Evolutionary conservation across 116 monocot genomes (phyloP).

Genomic region (Dioscorea cayenensis): DNA sequence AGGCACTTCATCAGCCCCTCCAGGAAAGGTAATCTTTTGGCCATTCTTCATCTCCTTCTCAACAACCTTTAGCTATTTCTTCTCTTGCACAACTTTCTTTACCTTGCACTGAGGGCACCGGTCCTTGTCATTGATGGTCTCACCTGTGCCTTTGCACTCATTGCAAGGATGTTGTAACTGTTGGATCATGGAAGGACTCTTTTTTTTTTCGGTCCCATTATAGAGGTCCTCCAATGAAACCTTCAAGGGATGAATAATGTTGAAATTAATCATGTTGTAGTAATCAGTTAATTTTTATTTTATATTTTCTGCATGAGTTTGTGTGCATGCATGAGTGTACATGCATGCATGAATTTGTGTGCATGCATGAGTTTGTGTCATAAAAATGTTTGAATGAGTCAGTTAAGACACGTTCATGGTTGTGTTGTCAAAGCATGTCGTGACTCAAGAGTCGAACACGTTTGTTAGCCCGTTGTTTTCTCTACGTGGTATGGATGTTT

Average conservation of each 20-base stretch:
- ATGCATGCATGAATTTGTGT: too few species aligned
- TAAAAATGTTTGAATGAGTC: too few species aligned
- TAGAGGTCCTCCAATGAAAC: constrained; percentile 88
- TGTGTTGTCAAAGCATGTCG: too few species aligned
- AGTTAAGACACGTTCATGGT: too few species aligned
- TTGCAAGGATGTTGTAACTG: constrained; percentile 68
- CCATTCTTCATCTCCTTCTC: constrained; percentile 90
- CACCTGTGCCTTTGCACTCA: constrained; percentile 71
- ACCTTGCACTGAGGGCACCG: constrained; percentile 68
- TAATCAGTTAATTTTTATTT: too few species aligned
- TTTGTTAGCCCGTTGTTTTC: too few species aligned
- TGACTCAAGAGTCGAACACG: too few species aligned
- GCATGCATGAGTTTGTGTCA: too few species aligned
- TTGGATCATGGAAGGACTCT: constrained; percentile 71
- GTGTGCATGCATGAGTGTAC: too few species aligned
- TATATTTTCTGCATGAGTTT: too few species aligned
- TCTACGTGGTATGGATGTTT: too few species aligned
- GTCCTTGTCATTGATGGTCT: constrained; percentile 72
- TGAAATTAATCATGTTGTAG: too few species aligned
- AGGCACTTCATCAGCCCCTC: constrained; percentile 93
- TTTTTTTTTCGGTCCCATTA: constrained; percentile 85
- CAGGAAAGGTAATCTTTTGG: constrained; percentile 74
- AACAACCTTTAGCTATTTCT: constrained; percentile 77
- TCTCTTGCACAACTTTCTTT: constrained; percentile 64
- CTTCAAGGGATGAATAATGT: constrained; percentile 82